Evolutionary conservation across 441 rosid genomes (phyloP).

Genomic region (Populus tomentosa): DNA sequence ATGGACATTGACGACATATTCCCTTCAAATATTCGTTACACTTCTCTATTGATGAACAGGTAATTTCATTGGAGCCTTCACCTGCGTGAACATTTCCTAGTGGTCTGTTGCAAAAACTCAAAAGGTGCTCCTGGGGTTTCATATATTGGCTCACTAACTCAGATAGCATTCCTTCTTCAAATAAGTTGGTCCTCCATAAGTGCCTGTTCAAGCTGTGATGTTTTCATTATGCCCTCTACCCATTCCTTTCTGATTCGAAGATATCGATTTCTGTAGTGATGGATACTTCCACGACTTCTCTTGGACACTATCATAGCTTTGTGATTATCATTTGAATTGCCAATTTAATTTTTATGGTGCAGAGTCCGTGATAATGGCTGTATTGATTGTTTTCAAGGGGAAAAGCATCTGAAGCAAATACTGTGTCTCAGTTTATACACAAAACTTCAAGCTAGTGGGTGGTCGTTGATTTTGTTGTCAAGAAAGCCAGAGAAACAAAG

Average conservation of each 20-base stretch:
- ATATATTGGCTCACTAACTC: not conserved
- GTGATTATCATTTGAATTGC: not conserved
- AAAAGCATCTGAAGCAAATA: slow-evolving; percentile 34
- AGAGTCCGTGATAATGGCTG: slow-evolving; percentile 31
- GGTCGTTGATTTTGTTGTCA: slow-evolving; percentile 56
- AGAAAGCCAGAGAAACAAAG: slow-evolving; percentile 40
- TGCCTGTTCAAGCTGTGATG: not conserved
- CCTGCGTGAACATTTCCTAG: not conserved
- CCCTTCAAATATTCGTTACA: slow-evolving; percentile 17
- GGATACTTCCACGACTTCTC: not conserved
- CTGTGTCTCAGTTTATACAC: slow-evolving; percentile 36
- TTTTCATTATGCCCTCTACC: not conserved
- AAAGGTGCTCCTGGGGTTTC: not conserved
- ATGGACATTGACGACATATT: slow-evolving; percentile 58
- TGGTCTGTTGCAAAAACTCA: not conserved
- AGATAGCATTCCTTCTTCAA: not conserved
- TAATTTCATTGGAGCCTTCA: slow-evolving; percentile 12
- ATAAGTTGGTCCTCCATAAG: not conserved
- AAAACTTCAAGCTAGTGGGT: slow-evolving; percentile 54
- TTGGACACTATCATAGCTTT: not conserved
- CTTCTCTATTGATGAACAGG: slow-evolving; percentile 25
- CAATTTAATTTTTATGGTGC: not conserved
- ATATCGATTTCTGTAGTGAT: not conserved
- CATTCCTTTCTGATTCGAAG: not conserved
- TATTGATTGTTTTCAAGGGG: slow-evolving; percentile 37